phyloP scores from a whole-genome alignment of 768 basidiomycete genomes.

The Termitomyces sp. region DNA sequence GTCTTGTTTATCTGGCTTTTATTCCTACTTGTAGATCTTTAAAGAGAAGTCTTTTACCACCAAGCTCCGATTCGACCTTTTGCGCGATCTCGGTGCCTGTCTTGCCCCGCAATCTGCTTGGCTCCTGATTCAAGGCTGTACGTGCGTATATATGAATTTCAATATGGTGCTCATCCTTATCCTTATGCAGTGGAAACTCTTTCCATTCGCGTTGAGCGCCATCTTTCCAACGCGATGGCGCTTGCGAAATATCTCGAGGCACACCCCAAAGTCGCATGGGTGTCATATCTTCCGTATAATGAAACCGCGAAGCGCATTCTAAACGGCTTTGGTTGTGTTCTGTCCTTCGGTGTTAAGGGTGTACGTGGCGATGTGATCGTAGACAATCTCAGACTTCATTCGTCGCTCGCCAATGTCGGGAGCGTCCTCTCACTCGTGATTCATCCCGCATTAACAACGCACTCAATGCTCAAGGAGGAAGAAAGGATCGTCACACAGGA shows the following conservation, averaged over 20 bases:
- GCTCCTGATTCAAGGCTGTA: constrained; percentile 46
- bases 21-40: constrained; percentile 5
- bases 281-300: constrained; percentile 53
- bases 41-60: constrained; percentile 15
- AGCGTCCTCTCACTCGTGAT: constrained; percentile 37
- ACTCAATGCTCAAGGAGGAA: constrained; percentile 43
- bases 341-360: constrained; percentile 61
- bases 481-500: constrained; percentile 51
- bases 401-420: constrained; percentile 29
- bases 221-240: constrained; percentile 48
- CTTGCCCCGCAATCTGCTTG: constrained; percentile 56
- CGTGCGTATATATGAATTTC: not conserved
- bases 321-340: constrained; percentile 48
- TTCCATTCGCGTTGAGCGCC: constrained; percentile 51
- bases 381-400: constrained; percentile 31
- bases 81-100: constrained; percentile 50
- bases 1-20: not conserved
- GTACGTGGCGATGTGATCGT: constrained; percentile 24
- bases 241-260: constrained; percentile 37
- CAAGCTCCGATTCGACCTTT: constrained; percentile 40
- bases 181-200: constrained; percentile 49
- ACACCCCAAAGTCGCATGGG: constrained; percentile 57
- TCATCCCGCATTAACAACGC: constrained; percentile 55
- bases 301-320: constrained; percentile 39
- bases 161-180: constrained; percentile 26